Conservation (phyloP, 176 grass and related monocot species). For the Echinochloa phyllopogon region DNA sequence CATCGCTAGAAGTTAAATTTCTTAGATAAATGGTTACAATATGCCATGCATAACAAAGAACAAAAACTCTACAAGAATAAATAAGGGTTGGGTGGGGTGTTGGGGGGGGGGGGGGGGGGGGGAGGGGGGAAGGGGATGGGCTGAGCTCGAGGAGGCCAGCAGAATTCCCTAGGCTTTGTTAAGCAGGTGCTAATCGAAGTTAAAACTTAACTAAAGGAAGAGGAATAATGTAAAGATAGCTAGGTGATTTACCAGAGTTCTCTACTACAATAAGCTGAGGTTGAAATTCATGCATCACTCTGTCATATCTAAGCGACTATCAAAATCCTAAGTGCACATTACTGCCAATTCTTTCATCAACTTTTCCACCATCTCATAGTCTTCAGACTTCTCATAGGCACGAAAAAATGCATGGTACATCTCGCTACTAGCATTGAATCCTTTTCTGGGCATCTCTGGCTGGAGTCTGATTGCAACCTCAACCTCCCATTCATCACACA, state of each 20-base stretch:
- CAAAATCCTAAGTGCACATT: constrained; percentile 28
- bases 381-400: constrained; percentile 47
- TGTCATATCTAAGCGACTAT: constrained; percentile 1
- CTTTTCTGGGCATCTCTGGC: constrained; percentile 73
- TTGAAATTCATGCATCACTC: constrained; percentile 4
- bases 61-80: not conserved
- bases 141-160: no score
- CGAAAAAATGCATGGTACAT: constrained; percentile 54
- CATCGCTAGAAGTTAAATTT: not conserved
- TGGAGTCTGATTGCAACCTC: constrained; percentile 67
- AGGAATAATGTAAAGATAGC: not conserved
- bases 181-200: not conserved
- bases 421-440: constrained; percentile 47
- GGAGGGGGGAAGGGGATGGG: no score
- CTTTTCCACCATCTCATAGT: constrained; percentile 54
- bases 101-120: no score
- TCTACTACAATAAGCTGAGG: not conserved
- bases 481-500: constrained; percentile 58
- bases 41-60: not conserved
- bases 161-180: not conserved
- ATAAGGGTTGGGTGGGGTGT: no score
- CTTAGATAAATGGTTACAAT: not conserved
- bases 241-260: constrained; percentile 29
- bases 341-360: constrained; percentile 59
- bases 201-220: not conserved